Evolutionary conservation across 768 basidiomycete genomes (phyloP), one percentile per base, ranked within the genome.

Genomic region (Rhizopogon roseolus): DNA sequence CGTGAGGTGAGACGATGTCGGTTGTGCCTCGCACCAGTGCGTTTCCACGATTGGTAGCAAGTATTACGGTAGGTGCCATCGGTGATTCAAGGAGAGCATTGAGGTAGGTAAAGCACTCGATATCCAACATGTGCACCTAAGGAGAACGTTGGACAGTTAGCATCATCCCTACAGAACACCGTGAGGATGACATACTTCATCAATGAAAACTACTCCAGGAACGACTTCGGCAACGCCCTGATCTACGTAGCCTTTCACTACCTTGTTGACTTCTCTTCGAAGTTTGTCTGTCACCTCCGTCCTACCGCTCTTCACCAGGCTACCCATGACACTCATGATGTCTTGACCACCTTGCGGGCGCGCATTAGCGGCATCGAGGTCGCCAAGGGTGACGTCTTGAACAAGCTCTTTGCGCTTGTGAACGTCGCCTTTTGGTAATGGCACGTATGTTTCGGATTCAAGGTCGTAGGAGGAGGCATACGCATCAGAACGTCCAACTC

Each of bases 121-220:
- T 95, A 69, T 99, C 97, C 56, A 99, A 85, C 96, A 98, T 98
- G 73, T 99, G 97, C 22, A 98, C 96, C 94, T 97, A 63, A 6
- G 25, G 14, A 16, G 8, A 16, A 36, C 2, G 13, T 16, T 7
- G 25, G n/a, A 22, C 6, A 13, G 9, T 68, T n/a, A 63, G 22
- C 14, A 2, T 39, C 14, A 42, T 28, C 17, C 42, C 27, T 39
- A 40, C 5, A 13, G 7, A 40, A 9, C 10, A 44, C 28, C 9
- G 17, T 57, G 22, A 45, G 48, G 53, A 39, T 5, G 64, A 80
- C 13, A 54, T 61, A 97, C 96, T 82, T 99, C 97, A 67, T 98
- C 97, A 57, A 99, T 95, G 71, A 99, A 99, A 13, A 98, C 86
- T 4, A 99, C 96, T 4, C 97, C 97, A 8, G 97, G 97, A 2